Evolutionary conservation across 192 early-diverging fungal genomes (phyloP).

Genomic region (Allomyces javanicus): DNA sequence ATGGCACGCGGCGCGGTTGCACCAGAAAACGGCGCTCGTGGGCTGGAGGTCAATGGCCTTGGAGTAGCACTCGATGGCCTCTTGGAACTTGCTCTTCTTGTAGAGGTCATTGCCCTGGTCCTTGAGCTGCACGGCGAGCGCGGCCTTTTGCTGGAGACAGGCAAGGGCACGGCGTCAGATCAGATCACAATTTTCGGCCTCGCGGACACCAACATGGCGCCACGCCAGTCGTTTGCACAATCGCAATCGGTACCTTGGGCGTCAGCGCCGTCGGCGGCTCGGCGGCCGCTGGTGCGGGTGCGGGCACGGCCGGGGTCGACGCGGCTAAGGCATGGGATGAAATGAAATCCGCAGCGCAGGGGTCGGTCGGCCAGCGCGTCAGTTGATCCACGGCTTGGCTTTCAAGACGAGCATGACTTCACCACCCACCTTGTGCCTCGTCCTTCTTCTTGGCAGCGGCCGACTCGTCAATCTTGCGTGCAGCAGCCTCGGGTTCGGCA

Average conservation of each 20-base stretch:
- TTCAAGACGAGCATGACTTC: no score
- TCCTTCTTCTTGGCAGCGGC: no score
- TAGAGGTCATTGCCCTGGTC: slow-evolving; percentile 74
- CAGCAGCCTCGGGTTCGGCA: no score
- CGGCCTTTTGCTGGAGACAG: slow-evolving; percentile 21
- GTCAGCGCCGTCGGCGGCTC: neutral
- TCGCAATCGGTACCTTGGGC: neutral
- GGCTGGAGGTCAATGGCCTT: slow-evolving; percentile 60
- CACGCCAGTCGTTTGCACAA: neutral
- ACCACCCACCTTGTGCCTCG: no score
- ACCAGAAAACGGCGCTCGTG: slow-evolving; percentile 70
- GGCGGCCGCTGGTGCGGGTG: neutral
- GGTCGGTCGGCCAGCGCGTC: no score
- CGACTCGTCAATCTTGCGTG: no score
- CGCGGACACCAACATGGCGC: no score
- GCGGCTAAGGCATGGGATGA: no score
- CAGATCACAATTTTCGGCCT: no score
- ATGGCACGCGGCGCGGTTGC: slow-evolving; percentile 90
- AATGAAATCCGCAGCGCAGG: no score
- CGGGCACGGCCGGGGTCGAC: neutral
- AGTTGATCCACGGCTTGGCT: no score
- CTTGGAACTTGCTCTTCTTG: slow-evolving; percentile 55
- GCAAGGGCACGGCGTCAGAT: no score
- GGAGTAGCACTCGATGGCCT: slow-evolving; percentile 72
- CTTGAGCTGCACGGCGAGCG: slow-evolving; percentile 60